Evolutionary conservation across 768 basidiomycete species (phyloP), one percentile per base, ranked within the genome.

Genomic region (Tricholoma hemisulphureum): DNA sequence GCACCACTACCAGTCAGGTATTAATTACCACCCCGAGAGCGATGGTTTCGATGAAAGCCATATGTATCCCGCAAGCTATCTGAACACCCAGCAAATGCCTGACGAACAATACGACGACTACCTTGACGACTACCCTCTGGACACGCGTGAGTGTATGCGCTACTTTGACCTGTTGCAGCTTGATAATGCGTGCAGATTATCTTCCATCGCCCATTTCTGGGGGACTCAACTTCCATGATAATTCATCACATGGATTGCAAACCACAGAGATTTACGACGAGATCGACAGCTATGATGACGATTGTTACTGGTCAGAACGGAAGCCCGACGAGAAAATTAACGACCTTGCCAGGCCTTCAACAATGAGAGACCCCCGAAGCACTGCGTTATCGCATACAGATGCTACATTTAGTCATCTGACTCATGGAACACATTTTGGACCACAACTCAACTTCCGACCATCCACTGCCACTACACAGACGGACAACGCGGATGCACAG

Each of bases 141-240:
- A 70, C 37, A 70, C 70, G 58, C 67, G 75, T 75, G 61, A 57
- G 61, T 77, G 69, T 73, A 73, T 76, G 76, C 73, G 68, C 62
- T 21, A 35, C 48, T 45, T 32, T 21, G 18, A 58, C n/a, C 32
- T 49, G 23, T 31, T 41, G 20, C 48, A 51, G 29, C 23, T 28
- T 49, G n/a, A 49, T 29, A 7, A 49, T 29, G 26, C 18, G 6
- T 18, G 13, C 51, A 49, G 28, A 16, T 34, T 51, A 45, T 23
- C 18, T 28, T 2, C 32, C 52, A 35, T 16, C 24, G 31, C n/a
- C 14, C 0, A n/a, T n/a, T 20, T 14, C 26, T 32, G 21, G 29
- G 31, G 34, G 34, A 34, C 28, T 55, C 6, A 28, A 45, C 10
- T 20, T 35, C 13, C 11, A 14, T 32, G 9, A 41, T 11, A 18